These are phyloP conservation scores for Colletotrichum destructivum DNA, from an alignment of 2,329 filamentous ascomycete species.

Conservation along the genomic window DNA sequence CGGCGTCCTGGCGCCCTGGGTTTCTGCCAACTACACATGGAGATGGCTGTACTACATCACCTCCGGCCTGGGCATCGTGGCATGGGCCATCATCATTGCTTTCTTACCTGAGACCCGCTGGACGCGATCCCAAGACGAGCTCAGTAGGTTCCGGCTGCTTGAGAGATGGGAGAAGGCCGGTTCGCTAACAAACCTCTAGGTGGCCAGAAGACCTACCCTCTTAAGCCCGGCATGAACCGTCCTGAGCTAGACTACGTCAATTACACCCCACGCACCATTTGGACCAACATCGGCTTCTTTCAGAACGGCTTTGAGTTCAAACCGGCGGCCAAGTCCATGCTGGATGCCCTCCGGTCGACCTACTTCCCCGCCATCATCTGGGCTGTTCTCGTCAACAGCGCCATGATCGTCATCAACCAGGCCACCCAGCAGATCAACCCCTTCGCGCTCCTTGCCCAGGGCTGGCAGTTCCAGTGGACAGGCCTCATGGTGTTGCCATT, in stretches of 20 bases:
- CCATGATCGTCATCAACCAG: constrained; percentile 50
- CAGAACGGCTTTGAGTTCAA: constrained; percentile 48
- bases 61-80: constrained; percentile 48
- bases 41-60: constrained; percentile 54
- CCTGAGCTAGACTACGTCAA: constrained; percentile 48
- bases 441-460: constrained; percentile 39
- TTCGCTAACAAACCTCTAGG: constrained; percentile 11
- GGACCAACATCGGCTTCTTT: constrained; percentile 53
- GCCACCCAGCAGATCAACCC: constrained; percentile 47
- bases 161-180: rapidly evolving
- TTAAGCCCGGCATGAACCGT: constrained; percentile 47
- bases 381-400: constrained; percentile 49
- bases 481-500: constrained; percentile 49
- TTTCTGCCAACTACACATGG: constrained; percentile 52
- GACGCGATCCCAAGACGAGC: constrained; percentile 49
- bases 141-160: constrained; percentile 41
- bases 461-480: constrained; percentile 50
- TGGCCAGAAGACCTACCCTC: constrained; percentile 43
- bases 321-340: constrained; percentile 45
- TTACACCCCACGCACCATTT: constrained; percentile 48
- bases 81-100: constrained; percentile 52
- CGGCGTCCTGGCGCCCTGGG: constrained; percentile 48
- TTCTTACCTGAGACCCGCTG: constrained; percentile 55
- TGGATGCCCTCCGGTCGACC: constrained; percentile 51
- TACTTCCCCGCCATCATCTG: constrained; percentile 54